These are phyloP conservation scores for Microthlaspi erraticum DNA, from an alignment of 345 rosid species.

Conservation along the genomic window DNA sequence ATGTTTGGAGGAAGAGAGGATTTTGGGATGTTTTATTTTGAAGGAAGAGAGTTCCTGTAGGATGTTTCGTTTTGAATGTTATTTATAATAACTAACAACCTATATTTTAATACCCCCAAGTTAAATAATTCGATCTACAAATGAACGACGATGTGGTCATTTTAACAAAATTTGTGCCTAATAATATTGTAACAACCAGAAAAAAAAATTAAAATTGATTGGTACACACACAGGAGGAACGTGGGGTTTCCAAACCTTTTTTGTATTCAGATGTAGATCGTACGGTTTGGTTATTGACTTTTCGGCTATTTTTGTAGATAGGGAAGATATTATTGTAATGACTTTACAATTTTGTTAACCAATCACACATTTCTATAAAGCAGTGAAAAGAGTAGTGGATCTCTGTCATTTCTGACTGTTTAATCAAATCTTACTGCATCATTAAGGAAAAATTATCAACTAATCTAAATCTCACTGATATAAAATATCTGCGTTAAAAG, in stretches of 20 bases:
- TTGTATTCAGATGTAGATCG: conserved; percentile 21
- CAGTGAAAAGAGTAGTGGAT: too few relatives aligned
- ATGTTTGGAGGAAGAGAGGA: not conserved
- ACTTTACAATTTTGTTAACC: conserved; percentile 3
- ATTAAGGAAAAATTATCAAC: not conserved
- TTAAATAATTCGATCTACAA: conserved; percentile 4
- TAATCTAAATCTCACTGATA: not conserved
- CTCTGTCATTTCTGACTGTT: not conserved
- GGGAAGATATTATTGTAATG: conserved; percentile 5
- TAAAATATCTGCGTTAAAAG: not conserved
- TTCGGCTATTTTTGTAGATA: conserved; percentile 9
- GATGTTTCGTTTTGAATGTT: conserved; percentile 41
- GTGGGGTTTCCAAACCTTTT: conserved; percentile 38
- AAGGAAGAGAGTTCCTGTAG: conserved; percentile 37
- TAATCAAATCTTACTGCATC: not conserved
- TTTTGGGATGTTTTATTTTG: not conserved
- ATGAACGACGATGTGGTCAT: conserved; percentile 2
- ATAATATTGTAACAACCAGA: conserved; percentile 29
- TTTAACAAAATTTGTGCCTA: not conserved
- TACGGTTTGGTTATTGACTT: conserved; percentile 45
- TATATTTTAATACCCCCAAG: conserved; percentile 5
- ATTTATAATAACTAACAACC: conserved; percentile 38
- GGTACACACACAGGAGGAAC: conserved; percentile 42
- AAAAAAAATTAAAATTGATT: conserved; percentile 15
- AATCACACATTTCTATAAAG: not conserved